phyloP scores from a whole-genome alignment of 352 stramenopile genomes.

The Phytophthora colocasiae region DNA sequence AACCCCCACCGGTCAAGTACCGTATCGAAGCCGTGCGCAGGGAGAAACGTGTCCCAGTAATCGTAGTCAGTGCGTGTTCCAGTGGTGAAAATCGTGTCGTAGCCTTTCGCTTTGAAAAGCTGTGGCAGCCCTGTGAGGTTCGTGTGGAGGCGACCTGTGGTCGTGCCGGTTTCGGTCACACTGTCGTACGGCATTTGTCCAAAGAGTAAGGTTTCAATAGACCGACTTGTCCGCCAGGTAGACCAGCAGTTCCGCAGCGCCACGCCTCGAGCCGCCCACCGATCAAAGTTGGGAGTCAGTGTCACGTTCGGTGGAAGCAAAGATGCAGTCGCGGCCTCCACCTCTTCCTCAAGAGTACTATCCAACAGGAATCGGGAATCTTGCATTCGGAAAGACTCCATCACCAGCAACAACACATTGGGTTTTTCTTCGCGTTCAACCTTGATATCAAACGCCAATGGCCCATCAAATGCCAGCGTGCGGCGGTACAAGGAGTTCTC shows the following conservation, averaged over 20 bases:
- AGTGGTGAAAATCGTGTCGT: constrained; percentile 71
- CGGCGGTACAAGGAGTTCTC: constrained; percentile 54
- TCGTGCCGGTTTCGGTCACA: constrained; percentile 57
- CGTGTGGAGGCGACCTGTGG: constrained; percentile 38
- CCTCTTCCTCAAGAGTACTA: constrained; percentile 21
- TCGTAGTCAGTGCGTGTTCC: constrained; percentile 67
- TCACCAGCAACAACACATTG: constrained; percentile 70
- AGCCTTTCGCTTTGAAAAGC: constrained; percentile 63
- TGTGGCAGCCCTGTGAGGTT: constrained; percentile 62
- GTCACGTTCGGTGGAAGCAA: constrained; percentile 57
- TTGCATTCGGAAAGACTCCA: constrained; percentile 70
- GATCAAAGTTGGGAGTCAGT: constrained; percentile 70
- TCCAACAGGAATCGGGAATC: constrained; percentile 60
- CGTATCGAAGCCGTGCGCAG: constrained; percentile 63
- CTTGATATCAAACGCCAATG: constrained; percentile 61
- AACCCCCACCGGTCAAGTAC: constrained; percentile 51
- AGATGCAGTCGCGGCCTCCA: constrained; percentile 35
- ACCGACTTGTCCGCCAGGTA: constrained; percentile 71
- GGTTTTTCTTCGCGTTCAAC: constrained; percentile 46
- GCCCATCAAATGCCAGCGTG: constrained; percentile 57
- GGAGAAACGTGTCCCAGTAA: constrained; percentile 66
- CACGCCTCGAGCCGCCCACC: constrained; percentile 58
- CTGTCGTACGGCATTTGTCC: constrained; percentile 72
- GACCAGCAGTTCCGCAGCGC: constrained; percentile 73
- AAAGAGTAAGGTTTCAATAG: constrained; percentile 70